These are phyloP conservation scores for Paramyrothecium sp. DNA, from an alignment of 2,329 filamentous ascomycete species.

Conservation along the genomic window DNA sequence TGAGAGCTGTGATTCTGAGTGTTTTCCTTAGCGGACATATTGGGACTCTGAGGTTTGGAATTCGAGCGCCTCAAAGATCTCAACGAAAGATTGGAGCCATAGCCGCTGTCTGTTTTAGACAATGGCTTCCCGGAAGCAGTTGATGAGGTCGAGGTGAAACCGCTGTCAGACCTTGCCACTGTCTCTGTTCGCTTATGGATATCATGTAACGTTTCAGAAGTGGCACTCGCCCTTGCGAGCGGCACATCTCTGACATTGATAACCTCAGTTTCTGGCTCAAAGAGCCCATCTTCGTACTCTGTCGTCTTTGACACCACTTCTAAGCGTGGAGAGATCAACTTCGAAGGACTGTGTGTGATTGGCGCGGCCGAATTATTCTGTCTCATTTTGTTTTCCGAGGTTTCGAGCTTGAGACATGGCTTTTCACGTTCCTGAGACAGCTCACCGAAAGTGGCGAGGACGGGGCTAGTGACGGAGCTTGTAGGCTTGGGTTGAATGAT, in stretches of 20 bases:
- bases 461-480: neutral
- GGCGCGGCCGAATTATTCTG: neutral
- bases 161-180: conserved; percentile 42
- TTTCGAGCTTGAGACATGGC: neutral
- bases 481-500: neutral
- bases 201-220: too few relatives aligned
- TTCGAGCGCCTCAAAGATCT: conserved; percentile 44
- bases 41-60: conserved; percentile 11
- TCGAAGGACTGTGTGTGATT: conserved; percentile 1
- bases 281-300: conserved; percentile 46
- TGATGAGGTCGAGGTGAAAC: conserved; percentile 44
- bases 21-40: neutral
- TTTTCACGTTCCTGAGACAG: neutral
- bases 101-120: conserved; percentile 60
- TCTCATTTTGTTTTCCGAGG: neutral
- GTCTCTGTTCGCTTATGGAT: conserved; percentile 15
- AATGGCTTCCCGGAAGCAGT: conserved; percentile 41
- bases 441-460: neutral
- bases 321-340: conserved; percentile 19
- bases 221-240: conserved; percentile 36
- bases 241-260: conserved; percentile 41
- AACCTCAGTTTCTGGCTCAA: conserved; percentile 38
- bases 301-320: conserved; percentile 47
- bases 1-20: neutral
- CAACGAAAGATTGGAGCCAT: conserved; percentile 59